Base-by-base conservation (phyloP, 257 asterid species). In the Fraxinus quadrangulata region DNA sequence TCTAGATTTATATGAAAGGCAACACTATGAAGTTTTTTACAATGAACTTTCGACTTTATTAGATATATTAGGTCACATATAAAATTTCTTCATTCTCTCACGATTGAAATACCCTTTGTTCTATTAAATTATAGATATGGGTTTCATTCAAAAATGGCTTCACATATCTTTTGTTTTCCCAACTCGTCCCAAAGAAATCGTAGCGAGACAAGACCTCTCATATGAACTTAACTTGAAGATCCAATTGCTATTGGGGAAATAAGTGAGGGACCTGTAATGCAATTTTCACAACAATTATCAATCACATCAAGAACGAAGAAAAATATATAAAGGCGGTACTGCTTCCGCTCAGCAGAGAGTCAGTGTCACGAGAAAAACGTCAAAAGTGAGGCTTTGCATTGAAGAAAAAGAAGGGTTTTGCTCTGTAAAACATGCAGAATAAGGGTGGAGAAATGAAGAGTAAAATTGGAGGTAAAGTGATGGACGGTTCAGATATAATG, bases 401-500 rank as follows among this genome's bases (percentile, higher is more conserved):
- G 75, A 79, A 81, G 79, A 10, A 23, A 59, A 66, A 17, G 74
- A 17, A 34, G 13, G 49, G 77, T 34, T 21, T 40, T 31, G n/a
- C 24, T 68, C 65, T 45, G 47, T 26, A 9, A 51, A 80, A 76
- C 77, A 79, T 77, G 88, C 81, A 83, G 63, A 68, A 36, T 36
- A 67, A 75, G 28, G 51, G 33, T 34, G 42, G 28, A 37, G 51
- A 74, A 69, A 84, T 78, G 87, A 72, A 72, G 84, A 86, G 77
- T 36, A 83, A 85, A 75, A 76, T 83, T 23, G 71, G 83, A 31
- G 70, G 74, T 47, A 90, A 90, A 86, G 94, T 90, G 80, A 75
- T 95, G 96, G 99, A 95, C 92, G 98, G 99, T 82, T 93, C 99
- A 47, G 91, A 90, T 85, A 88, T 91, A 90, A 90, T 88, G 94